These are phyloP conservation scores for Fusarium temperatum DNA, from an alignment of 2,329 filamentous ascomycete species.

Conservation along the genomic window DNA sequence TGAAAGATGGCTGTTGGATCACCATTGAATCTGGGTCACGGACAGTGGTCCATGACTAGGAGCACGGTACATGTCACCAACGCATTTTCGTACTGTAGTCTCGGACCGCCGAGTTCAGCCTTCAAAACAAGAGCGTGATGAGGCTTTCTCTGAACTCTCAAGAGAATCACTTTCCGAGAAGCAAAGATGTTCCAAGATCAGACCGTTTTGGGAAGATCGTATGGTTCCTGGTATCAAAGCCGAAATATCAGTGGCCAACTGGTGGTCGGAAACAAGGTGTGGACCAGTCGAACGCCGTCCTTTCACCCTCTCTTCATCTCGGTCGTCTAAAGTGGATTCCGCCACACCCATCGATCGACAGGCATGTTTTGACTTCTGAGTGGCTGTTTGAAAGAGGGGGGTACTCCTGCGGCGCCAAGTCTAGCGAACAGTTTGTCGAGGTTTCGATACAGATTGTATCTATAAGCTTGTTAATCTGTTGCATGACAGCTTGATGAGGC, in stretches of 20 bases:
- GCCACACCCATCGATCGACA: constrained; percentile 35
- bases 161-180: background rate
- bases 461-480: background rate
- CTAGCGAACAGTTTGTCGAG: constrained; percentile 25
- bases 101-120: background rate
- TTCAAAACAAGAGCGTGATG: background rate
- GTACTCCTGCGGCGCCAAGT: constrained; percentile 28
- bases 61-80: constrained; percentile 3
- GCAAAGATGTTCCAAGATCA: background rate
- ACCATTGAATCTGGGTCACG: constrained; percentile 34
- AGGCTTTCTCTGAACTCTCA: background rate
- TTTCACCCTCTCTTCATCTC: constrained; percentile 38
- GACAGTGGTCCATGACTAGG: constrained; percentile 21
- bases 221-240: constrained; percentile 9
- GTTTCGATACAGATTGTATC: constrained; percentile 12
- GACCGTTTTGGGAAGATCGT: background rate
- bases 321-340: constrained; percentile 37
- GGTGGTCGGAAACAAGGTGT: constrained; percentile 18
- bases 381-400: constrained; percentile 21
- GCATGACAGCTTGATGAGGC: background rate
- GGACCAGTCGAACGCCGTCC: constrained; percentile 34
- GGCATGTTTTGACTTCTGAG: constrained; percentile 19
- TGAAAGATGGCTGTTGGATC: constrained; percentile 31
- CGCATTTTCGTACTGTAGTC: constrained; percentile 2
- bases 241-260: constrained; percentile 16